Conservation (phyloP, 2,329 filamentous ascomycete species). For the Madurella mycetomatis region DNA sequence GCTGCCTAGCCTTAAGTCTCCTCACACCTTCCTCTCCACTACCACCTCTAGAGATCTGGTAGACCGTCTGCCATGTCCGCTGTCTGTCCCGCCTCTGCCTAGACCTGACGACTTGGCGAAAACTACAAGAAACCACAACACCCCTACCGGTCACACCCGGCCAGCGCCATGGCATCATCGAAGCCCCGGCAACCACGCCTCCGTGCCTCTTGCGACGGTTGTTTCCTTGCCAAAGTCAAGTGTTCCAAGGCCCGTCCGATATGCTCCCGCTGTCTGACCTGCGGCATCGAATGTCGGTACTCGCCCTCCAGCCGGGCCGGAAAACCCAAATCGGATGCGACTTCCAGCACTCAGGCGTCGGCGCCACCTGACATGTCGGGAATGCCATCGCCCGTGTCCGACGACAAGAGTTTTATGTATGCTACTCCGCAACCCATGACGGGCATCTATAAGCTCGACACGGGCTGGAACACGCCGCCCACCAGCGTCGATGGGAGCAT, state of each 20-base stretch:
- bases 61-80: neutral
- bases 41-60: neutral
- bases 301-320: constrained; percentile 49
- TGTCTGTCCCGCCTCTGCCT: neutral
- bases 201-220: constrained; percentile 47
- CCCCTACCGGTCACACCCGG: neutral
- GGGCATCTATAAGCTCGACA: constrained; percentile 35
- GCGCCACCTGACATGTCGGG: constrained; percentile 21
- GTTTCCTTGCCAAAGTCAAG: constrained; percentile 54
- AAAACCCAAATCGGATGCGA: constrained; percentile 43
- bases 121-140: neutral
- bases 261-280: constrained; percentile 48
- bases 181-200: constrained; percentile 30
- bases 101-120: neutral
- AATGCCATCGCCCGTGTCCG: constrained; percentile 23
- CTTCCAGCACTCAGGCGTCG: constrained; percentile 17
- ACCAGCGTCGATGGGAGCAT: constrained; percentile 34
- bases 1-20: neutral
- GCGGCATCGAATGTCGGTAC: constrained; percentile 48
- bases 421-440: constrained; percentile 25
- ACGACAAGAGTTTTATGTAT: constrained; percentile 32
- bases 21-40: constrained; percentile 3
- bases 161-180: constrained; percentile 19
- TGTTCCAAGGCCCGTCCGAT: constrained; percentile 51
- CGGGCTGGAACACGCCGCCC: constrained; percentile 38